Conservation (phyloP, 768 basidiomycete species). For the Panellus pusillus region DNA sequence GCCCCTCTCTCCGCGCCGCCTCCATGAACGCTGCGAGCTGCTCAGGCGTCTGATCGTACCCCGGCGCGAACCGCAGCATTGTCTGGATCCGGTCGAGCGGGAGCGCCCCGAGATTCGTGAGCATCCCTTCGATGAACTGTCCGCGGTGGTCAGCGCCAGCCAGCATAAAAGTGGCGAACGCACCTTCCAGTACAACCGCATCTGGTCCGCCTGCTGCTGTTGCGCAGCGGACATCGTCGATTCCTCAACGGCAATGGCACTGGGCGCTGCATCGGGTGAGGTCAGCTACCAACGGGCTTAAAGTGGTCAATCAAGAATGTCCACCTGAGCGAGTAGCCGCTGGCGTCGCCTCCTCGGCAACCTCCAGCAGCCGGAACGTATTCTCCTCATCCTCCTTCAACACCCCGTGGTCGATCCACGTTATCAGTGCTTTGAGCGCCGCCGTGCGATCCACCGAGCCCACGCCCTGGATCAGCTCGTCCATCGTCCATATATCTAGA, state of each 20-base stretch:
- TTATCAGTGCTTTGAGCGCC: constrained; percentile 72
- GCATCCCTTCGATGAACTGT: constrained; percentile 89
- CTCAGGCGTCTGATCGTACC: constrained; percentile 77
- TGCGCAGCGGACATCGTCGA: constrained; percentile 56
- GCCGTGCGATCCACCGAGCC: constrained; percentile 64
- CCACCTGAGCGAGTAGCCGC: constrained; percentile 29
- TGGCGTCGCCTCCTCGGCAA: constrained; percentile 45
- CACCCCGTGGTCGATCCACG: constrained; percentile 84
- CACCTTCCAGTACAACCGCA: constrained; percentile 89
- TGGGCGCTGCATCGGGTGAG: constrained; percentile 21
- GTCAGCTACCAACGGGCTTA: too few relatives aligned
- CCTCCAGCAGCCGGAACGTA: constrained; percentile 65
- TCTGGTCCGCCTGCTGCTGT: constrained; percentile 81
- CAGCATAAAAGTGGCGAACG: constrained; percentile 3
- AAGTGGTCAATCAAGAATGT: neutral
- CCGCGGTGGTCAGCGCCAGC: constrained; percentile 4
- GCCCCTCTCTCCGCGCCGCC: constrained; percentile 72
- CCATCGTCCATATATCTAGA: constrained; percentile 67
- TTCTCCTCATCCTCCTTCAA: constrained; percentile 66
- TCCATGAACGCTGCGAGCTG: constrained; percentile 82
- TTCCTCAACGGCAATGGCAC: constrained; percentile 39
- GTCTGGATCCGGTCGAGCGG: constrained; percentile 82
- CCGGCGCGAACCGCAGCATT: constrained; percentile 83
- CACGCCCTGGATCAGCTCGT: constrained; percentile 64
- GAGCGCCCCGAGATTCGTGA: constrained; percentile 79